Conservation (phyloP, 1,139 yeast genomes). For the Yamadazyma mexicana region DNA sequence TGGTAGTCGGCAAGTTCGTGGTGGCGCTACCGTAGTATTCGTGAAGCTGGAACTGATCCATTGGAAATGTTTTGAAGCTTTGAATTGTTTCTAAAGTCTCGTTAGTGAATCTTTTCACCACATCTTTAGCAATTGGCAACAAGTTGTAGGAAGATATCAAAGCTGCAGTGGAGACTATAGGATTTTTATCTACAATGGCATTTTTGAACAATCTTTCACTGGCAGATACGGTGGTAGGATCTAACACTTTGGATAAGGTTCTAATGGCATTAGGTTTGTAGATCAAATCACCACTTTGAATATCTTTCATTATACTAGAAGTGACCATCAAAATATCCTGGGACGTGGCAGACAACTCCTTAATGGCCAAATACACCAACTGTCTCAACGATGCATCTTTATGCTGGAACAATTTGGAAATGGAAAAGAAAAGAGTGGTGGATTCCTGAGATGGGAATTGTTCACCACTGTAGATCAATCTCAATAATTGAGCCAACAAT, state of each 20-base stretch:
- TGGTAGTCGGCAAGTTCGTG: conserved; percentile 58
- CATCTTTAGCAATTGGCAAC: conserved; percentile 85
- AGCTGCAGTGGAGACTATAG: conserved; percentile 89
- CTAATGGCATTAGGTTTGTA: conserved; percentile 95
- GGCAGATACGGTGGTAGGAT: conserved; percentile 88
- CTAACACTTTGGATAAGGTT: conserved; percentile 85
- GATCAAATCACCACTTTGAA: conserved; percentile 81
- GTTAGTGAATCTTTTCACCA: conserved; percentile 89
- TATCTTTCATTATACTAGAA: conserved; percentile 96
- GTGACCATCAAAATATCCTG: conserved; percentile 97
- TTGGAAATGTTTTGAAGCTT: conserved; percentile 68
- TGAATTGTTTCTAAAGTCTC: conserved; percentile 88
- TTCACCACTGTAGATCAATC: conserved; percentile 81
- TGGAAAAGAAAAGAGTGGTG: conserved; percentile 88
- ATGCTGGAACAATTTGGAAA: conserved; percentile 92
- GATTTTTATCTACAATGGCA: conserved; percentile 89
- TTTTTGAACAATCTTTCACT: conserved; percentile 92
- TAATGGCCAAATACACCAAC: conserved; percentile 89
- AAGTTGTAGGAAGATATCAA: conserved; percentile 87
- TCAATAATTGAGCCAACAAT: conserved; percentile 69
- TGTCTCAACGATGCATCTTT: conserved; percentile 90
- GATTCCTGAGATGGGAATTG: conserved; percentile 87
- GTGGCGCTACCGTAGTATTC: conserved; percentile 54
- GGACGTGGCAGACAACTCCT: conserved; percentile 81
- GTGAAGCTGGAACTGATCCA: conserved; percentile 53